Evolutionary conservation across 495 filamentous ascomycete species (phyloP), one percentile per base, ranked within the genome.

Genomic region (Echria macrotheca): DNA sequence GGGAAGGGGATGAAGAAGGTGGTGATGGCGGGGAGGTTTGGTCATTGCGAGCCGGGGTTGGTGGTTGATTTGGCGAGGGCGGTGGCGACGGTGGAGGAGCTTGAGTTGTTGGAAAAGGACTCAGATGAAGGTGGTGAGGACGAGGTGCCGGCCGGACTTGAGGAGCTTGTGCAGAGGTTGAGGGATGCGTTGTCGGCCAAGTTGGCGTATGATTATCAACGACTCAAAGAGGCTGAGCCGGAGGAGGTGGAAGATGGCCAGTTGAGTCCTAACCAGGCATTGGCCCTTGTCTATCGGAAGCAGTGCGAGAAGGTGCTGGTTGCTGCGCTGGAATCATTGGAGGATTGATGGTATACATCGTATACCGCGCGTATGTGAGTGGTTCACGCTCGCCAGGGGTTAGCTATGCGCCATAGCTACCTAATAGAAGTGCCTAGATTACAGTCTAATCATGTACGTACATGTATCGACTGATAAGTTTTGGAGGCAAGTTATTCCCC

Each of bases 31-130:
- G n/a, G n/a, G n/a, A n/a, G n/a, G n/a, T 69, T 76, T 14, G 51
- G 56, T 3, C 66, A 72, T 32, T 60, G 72, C 23, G 71, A 74
- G 41, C 69, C 68, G 14, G 65, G 65, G 5, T 59, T 76, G 32
- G 42, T 76, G 23, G 53, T 51, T 19, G 67, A 69, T 35, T 53
- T 69, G 4, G 54, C 60, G 6, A 28, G 40, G 11, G 49, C 51
- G n/a, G n/a, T 66, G 2, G 49, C 59, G 8, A 33, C 42, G 6
- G 38, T 45, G 0, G 49, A 54, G 19, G 52, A 59, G 46, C 23
- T 18, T n/a, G 32, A 28, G 7, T 10, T 38, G 11, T 17, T 59
- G n/a, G 36, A 57, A 9, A 2, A 10, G 0, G 19, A 35, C 1
- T 14, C 4, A 1, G 40, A 41, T 10, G 7, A 31, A 1, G 1